Evolutionary conservation across 371 early-diverging fungal species (phyloP).

Genomic region (Syncephalis plumigaleata): DNA sequence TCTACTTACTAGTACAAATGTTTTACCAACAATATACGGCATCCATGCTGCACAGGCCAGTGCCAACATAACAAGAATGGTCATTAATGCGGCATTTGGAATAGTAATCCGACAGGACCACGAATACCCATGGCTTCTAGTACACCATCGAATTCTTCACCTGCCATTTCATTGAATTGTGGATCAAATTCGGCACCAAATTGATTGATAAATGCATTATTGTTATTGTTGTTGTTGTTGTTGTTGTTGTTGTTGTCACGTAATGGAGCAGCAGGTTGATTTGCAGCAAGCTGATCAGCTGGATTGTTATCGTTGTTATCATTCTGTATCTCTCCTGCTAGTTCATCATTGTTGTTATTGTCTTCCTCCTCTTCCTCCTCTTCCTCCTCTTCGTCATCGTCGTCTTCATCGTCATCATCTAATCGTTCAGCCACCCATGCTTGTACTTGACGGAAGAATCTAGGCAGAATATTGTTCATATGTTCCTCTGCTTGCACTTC

Average conservation of each 20-base stretch:
- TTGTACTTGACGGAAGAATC: neutral
- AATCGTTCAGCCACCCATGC: neutral
- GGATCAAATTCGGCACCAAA: neutral
- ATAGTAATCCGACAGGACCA: conserved; percentile 52
- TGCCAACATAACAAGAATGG: conserved; percentile 46
- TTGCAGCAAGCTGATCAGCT: conserved; percentile 1
- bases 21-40: conserved; percentile 51
- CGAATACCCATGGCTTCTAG: conserved; percentile 79
- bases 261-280: neutral
- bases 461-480: neutral
- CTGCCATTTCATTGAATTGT: conserved; percentile 9
- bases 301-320: conserved; percentile 1
- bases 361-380: neutral
- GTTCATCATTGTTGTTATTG: neutral
- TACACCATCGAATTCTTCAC: conserved; percentile 61
- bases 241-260: conserved; percentile 1
- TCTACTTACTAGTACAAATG: conserved; percentile 20
- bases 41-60: conserved; percentile 53
- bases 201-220: neutral
- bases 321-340: neutral
- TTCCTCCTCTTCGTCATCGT: conserved; percentile 4
- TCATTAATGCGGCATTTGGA: conserved; percentile 67
- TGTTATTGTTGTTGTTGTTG: conserved; percentile 4
- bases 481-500: neutral
- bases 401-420: conserved; percentile 5